A percentile compares a stretch with the other conserved stretches of the same genome.
These are phyloP conservation scores for Phialophora expanda DNA, from an alignment of 2,329 filamentous ascomycete genomes.

Conservation along the genomic window DNA sequence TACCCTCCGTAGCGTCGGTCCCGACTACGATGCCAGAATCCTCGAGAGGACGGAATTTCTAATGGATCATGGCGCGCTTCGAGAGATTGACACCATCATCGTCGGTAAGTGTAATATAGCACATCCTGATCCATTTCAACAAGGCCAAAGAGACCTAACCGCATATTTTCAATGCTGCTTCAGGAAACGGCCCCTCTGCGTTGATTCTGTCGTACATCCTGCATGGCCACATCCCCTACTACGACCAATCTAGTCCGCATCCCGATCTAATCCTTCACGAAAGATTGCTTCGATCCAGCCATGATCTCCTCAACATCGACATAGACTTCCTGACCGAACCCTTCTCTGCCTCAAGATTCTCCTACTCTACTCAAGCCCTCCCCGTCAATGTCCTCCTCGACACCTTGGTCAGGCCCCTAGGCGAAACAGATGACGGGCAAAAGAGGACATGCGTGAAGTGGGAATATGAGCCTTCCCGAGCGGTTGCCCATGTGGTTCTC, in stretches of 20 bases:
- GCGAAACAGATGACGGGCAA: constrained; percentile 61
- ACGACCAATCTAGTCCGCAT: constrained; percentile 57
- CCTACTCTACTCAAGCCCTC: constrained; percentile 66
- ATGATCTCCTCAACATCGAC: constrained; percentile 55
- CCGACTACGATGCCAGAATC: constrained; percentile 26
- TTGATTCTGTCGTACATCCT: constrained; percentile 68
- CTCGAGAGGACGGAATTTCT: constrained; percentile 25
- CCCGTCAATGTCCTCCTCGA: constrained; percentile 66
- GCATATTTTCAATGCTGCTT: background rate
- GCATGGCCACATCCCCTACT: constrained; percentile 65
- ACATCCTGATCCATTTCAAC: background rate
- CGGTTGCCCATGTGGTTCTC: constrained; percentile 60
- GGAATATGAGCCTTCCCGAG: constrained; percentile 57
- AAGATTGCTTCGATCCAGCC: constrained; percentile 55
- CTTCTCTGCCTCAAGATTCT: constrained; percentile 62
- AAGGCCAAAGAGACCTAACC: constrained; percentile 14
- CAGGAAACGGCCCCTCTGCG: constrained; percentile 67
- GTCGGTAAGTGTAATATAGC: constrained; percentile 39
- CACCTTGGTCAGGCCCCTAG: constrained; percentile 63
- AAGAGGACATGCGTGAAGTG: constrained; percentile 60
- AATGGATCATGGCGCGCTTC: constrained; percentile 37
- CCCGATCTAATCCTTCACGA: constrained; percentile 62
- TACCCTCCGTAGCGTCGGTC: background rate
- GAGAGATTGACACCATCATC: constrained; percentile 43
- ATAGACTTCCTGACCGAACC: constrained; percentile 60